phyloP scores from a whole-genome alignment of 2,329 filamentous ascomycete genomes.

The Fusarium verrucosum region DNA sequence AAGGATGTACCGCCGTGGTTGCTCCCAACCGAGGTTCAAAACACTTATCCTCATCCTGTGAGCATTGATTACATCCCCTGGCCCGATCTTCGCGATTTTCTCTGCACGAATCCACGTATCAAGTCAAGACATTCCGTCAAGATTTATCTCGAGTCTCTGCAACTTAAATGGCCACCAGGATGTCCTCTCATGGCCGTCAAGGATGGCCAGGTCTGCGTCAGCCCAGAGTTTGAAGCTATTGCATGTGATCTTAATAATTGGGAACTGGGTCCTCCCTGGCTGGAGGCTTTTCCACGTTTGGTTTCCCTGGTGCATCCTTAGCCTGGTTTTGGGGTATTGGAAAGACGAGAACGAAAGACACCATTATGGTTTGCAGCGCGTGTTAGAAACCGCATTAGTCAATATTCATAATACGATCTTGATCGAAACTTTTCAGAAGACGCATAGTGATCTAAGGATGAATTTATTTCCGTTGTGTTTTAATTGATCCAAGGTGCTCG shows the following conservation, averaged over 20 bases:
- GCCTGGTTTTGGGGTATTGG: not conserved
- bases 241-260: conserved; percentile 40
- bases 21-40: conserved; percentile 37
- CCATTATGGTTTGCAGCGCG: too few relatives aligned
- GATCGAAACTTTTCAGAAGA: too few relatives aligned
- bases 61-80: conserved; percentile 42
- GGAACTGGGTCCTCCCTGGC: conserved; percentile 35
- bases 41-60: conserved; percentile 37
- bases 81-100: conserved; percentile 39
- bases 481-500: too few relatives aligned
- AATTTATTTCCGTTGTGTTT: too few relatives aligned
- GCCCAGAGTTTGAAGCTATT: conserved; percentile 38
- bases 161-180: conserved; percentile 34
- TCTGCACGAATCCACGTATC: conserved; percentile 33
- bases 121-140: conserved; percentile 38
- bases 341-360: too few relatives aligned
- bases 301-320: conserved; percentile 28
- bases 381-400: too few relatives aligned
- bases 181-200: conserved; percentile 26
- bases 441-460: too few relatives aligned
- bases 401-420: too few relatives aligned
- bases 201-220: conserved; percentile 23
- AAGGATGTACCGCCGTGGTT: conserved; percentile 37
- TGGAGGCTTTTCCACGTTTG: conserved; percentile 39
- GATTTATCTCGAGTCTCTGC: conserved; percentile 37